A percentile compares a stretch with the other conserved stretches of the same genome.
Conservation (phyloP, 106 monocot species). For the Dendrobium chrysotoxum region DNA sequence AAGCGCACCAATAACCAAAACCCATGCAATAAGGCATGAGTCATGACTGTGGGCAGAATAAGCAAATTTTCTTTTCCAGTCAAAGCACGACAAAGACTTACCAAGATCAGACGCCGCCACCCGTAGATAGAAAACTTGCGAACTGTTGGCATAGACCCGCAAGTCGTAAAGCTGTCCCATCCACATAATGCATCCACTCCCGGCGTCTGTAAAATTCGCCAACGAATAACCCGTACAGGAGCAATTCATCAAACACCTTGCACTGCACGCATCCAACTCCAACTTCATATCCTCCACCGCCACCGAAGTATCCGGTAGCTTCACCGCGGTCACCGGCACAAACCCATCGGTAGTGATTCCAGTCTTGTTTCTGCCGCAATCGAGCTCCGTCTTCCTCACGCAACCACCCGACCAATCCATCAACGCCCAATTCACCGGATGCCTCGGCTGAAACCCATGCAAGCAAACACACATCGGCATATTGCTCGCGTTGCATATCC, state of each 20-base stretch:
- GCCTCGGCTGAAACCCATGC: slow-evolving; percentile 33
- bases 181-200: slow-evolving; percentile 62
- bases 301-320: not conserved
- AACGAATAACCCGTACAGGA: slow-evolving; percentile 15
- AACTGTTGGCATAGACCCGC: slow-evolving; percentile 13
- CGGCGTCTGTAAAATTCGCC: slow-evolving; percentile 15
- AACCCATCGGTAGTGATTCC: slow-evolving; percentile 28
- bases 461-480: slow-evolving; percentile 41
- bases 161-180: slow-evolving; percentile 27
- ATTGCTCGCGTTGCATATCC: slow-evolving; percentile 24
- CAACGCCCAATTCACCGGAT: slow-evolving; percentile 6
- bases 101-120: slow-evolving; percentile 24
- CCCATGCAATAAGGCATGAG: no score
- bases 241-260: slow-evolving; percentile 26
- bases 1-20: no score
- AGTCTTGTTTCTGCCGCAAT: slow-evolving; percentile 18
- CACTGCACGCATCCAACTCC: slow-evolving; percentile 19
- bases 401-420: slow-evolving; percentile 29
- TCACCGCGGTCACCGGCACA: not conserved
- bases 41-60: no score
- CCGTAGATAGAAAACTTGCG: slow-evolving; percentile 41
- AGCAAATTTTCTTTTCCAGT: not conserved
- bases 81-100: not conserved
- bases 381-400: slow-evolving; percentile 10
- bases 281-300: slow-evolving; percentile 7